phyloP scores from a whole-genome alignment of 257 asterid species.

The Nyctanthes arbortristis region DNA sequence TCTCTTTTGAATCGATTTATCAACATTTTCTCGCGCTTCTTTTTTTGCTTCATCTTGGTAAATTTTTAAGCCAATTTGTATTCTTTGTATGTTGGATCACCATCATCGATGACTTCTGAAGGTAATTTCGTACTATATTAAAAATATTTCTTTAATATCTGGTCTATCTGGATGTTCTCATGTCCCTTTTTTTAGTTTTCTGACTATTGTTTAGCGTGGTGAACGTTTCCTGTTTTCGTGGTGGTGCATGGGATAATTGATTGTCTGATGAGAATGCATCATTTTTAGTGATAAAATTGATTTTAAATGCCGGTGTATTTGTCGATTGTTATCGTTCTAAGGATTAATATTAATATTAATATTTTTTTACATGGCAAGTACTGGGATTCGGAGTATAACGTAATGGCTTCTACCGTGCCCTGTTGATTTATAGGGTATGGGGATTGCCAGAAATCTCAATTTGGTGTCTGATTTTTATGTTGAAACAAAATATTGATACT shows the following conservation, averaged over 20 bases:
- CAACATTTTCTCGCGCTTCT: constrained; percentile 24
- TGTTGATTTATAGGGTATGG: constrained; percentile 39
- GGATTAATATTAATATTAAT: neutral
- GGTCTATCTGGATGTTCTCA: neutral
- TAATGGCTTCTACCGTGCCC: constrained; percentile 32
- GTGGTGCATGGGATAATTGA: constrained; percentile 13
- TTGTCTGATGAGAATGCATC: constrained; percentile 12
- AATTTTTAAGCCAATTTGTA: constrained; percentile 25
- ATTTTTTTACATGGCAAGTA: constrained; percentile 20
- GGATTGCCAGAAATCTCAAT: constrained; percentile 23
- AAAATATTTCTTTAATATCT: neutral
- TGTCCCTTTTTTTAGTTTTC: constrained; percentile 4
- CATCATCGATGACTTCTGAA: constrained; percentile 31
- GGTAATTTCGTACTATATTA: constrained; percentile 25
- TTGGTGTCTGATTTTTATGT: constrained; percentile 30
- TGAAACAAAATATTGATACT: constrained; percentile 29
- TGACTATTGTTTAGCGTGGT: constrained; percentile 4
- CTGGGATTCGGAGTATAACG: constrained; percentile 33
- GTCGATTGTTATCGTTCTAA: neutral
- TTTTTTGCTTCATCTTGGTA: neutral
- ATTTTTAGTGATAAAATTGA: neutral
- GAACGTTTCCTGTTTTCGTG: constrained; percentile 1
- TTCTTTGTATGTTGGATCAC: constrained; percentile 25
- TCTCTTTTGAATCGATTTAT: constrained; percentile 21
- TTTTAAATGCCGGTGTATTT: neutral